These are phyloP conservation scores for Naganishia sp. DNA, from an alignment of 1,284 basidiomycete species.

Conservation along the genomic window DNA sequence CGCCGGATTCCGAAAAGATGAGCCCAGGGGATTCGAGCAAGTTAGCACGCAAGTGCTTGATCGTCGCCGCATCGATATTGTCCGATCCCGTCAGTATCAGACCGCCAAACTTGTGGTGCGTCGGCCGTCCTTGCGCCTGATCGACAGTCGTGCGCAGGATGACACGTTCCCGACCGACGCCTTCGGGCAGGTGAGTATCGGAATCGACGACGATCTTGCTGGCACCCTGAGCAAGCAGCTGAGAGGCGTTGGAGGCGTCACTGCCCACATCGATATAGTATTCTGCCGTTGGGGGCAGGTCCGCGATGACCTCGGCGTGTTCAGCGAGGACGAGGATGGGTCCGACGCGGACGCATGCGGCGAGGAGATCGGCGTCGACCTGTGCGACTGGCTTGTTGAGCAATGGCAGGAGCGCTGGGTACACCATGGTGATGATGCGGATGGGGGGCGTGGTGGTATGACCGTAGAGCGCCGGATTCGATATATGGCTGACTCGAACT, in stretches of 20 bases:
- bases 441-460: background rate
- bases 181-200: constrained; percentile 36
- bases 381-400: constrained; percentile 21
- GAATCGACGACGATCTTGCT: constrained; percentile 77
- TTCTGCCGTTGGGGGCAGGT: constrained; percentile 42
- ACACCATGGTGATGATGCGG: constrained; percentile 40
- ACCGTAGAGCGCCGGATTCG: background rate
- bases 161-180: constrained; percentile 4
- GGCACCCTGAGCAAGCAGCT: constrained; percentile 69
- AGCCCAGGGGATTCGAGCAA: constrained; percentile 66
- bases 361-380: constrained; percentile 58
- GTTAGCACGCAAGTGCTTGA: constrained; percentile 68
- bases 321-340: constrained; percentile 65
- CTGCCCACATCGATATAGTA: constrained; percentile 66
- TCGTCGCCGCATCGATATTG: constrained; percentile 18
- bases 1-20: constrained; percentile 59
- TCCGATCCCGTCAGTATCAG: constrained; percentile 37
- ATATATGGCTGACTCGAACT: constrained; percentile 13
- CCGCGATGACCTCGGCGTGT: constrained; percentile 40
- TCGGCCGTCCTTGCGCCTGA: constrained; percentile 6
- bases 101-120: constrained; percentile 53
- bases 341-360: constrained; percentile 69
- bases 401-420: constrained; percentile 54
- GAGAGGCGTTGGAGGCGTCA: constrained; percentile 58
- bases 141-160: constrained; percentile 13